phyloP scores from a whole-genome alignment of 2,329 filamentous ascomycete species.

The Fusarium heterosporum region DNA sequence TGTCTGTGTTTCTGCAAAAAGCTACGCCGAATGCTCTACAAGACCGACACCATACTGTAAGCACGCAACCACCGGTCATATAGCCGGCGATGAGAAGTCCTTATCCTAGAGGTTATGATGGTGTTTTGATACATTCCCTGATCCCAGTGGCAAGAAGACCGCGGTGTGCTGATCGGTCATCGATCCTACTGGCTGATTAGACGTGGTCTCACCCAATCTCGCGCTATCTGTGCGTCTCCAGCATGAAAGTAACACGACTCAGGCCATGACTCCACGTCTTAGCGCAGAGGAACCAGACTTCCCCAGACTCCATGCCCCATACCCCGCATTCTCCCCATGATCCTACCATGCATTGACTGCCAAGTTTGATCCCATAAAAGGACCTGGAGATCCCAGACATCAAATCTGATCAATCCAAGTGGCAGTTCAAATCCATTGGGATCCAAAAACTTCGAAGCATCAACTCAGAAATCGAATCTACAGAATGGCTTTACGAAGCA shows the following conservation, averaged over 20 bases:
- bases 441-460: background rate
- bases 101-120: background rate
- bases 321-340: constrained; percentile 16
- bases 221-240: background rate
- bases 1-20: no score
- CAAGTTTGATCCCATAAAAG: constrained; percentile 22
- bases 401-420: background rate
- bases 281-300: background rate
- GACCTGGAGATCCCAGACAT: constrained; percentile 2
- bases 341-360: background rate
- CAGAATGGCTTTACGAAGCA: constrained; percentile 21
- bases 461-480: background rate
- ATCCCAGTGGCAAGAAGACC: background rate
- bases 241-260: background rate
- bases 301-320: constrained; percentile 31
- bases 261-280: background rate
- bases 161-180: constrained; percentile 13
- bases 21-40: no score
- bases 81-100: no score
- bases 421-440: background rate
- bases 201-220: background rate
- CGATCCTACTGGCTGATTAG: constrained; percentile 23
- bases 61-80: background rate
- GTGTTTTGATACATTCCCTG: background rate
- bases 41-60: no score